These are phyloP conservation scores for Cryphonectria naterciae DNA, from an alignment of 2,329 filamentous ascomycete species.

Conservation along the genomic window DNA sequence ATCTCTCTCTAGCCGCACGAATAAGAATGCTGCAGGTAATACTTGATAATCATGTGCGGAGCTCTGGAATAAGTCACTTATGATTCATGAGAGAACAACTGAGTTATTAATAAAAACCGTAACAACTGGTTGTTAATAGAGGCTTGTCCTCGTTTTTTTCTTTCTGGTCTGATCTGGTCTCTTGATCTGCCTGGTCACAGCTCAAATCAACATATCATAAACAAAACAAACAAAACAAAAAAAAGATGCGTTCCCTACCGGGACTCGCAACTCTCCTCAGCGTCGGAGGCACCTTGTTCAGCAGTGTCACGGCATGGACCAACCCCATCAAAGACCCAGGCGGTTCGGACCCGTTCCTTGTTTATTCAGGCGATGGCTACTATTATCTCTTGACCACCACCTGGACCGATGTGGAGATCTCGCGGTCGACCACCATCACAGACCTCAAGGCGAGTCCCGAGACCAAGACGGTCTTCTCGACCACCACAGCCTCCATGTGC, in stretches of 20 bases:
- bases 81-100: too few relatives aligned
- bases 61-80: background rate
- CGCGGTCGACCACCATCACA: conserved; percentile 56
- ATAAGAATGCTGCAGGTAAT: background rate
- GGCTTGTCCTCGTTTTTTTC: background rate
- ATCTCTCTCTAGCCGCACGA: conserved; percentile 17
- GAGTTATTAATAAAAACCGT: background rate
- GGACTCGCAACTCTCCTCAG: conserved; percentile 31
- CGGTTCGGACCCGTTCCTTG: conserved; percentile 58
- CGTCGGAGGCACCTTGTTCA: conserved; percentile 30
- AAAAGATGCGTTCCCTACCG: conserved; percentile 8
- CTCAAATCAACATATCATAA: too few relatives aligned
- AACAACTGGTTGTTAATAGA: background rate
- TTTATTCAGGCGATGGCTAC: conserved; percentile 57
- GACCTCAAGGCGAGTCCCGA: conserved; percentile 58
- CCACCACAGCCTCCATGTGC: conserved; percentile 49
- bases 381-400: conserved; percentile 59
- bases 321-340: conserved; percentile 56
- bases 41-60: background rate
- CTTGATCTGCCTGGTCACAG: background rate
- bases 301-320: conserved; percentile 44
- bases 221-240: background rate
- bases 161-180: background rate
- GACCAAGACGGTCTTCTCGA: conserved; percentile 53
- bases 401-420: conserved; percentile 59